A percentile compares a stretch with the other conserved stretches of the same genome.
Conservation (phyloP, 1,284 basidiomycete species). For the Pseudomicrostroma phylloplanum region DNA sequence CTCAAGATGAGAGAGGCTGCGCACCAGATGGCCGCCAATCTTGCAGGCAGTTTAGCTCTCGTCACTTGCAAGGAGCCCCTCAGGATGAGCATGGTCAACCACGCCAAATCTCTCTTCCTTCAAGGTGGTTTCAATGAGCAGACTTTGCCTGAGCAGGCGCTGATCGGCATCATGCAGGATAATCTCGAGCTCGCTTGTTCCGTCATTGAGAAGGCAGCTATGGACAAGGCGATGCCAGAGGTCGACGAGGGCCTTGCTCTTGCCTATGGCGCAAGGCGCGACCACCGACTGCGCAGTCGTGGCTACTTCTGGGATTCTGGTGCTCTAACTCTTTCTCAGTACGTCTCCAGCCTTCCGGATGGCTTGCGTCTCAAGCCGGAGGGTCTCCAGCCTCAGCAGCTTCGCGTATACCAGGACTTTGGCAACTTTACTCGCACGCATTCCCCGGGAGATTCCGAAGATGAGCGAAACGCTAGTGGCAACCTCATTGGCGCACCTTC, state of each 20-base stretch:
- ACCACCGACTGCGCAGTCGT: constrained; percentile 71
- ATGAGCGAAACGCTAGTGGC: background rate
- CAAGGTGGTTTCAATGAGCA: constrained; percentile 59
- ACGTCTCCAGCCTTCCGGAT: constrained; percentile 76
- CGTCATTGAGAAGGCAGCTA: constrained; percentile 93
- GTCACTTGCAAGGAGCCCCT: constrained; percentile 98
- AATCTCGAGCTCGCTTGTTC: constrained; percentile 90
- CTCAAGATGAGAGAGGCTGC: constrained; percentile 83
- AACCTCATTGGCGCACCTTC: constrained; percentile 1
- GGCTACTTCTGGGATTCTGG: constrained; percentile 43
- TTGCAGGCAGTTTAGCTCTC: constrained; percentile 89
- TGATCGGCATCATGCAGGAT: constrained; percentile 78
- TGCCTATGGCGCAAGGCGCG: constrained; percentile 70
- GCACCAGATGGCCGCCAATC: constrained; percentile 92
- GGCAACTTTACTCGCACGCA: constrained; percentile 36
- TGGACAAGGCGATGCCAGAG: constrained; percentile 91
- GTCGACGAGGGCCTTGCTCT: constrained; percentile 81
- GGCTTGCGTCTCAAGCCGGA: constrained; percentile 75
- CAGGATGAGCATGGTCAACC: constrained; percentile 82
- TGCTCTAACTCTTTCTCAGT: constrained; percentile 58
- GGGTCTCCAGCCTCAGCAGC: constrained; percentile 75
- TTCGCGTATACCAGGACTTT: constrained; percentile 93
- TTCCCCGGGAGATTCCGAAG: constrained; percentile 6
- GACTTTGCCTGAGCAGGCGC: constrained; percentile 57
- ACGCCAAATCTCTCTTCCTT: constrained; percentile 63